These are phyloP conservation scores for Meyerozyma smithsonii DNA, from an alignment of 1,139 yeast genomes.

Conservation along the genomic window DNA sequence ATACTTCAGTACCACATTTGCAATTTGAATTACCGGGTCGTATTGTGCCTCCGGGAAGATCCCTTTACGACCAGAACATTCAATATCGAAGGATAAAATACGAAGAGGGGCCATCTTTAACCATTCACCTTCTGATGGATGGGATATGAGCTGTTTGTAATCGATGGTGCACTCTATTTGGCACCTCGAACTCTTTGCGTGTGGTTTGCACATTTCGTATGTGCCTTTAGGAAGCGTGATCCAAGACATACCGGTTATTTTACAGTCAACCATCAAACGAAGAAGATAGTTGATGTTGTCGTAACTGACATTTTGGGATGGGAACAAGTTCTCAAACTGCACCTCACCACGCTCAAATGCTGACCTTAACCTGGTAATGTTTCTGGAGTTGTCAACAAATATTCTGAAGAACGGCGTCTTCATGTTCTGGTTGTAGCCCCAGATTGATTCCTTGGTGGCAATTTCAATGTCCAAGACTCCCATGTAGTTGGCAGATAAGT, in stretches of 20 bases:
- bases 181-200: constrained; percentile 59
- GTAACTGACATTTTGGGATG: constrained; percentile 61
- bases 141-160: constrained; percentile 67
- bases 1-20: constrained; percentile 81
- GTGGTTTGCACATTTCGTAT: constrained; percentile 44
- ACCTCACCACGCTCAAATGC: constrained; percentile 84
- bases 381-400: constrained; percentile 58
- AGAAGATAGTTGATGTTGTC: constrained; percentile 86
- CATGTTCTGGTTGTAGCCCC: constrained; percentile 86
- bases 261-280: constrained; percentile 88
- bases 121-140: constrained; percentile 92
- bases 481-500: constrained; percentile 47
- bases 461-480: constrained; percentile 65
- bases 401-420: constrained; percentile 80
- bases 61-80: constrained; percentile 97
- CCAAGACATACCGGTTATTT: constrained; percentile 97
- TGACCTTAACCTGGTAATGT: constrained; percentile 62
- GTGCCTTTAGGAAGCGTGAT: constrained; percentile 76
- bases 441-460: constrained; percentile 72
- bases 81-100: constrained; percentile 91
- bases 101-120: constrained; percentile 90
- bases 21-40: constrained; percentile 95
- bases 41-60: constrained; percentile 91
- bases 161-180: constrained; percentile 78
- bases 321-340: constrained; percentile 58